A percentile compares a stretch with the other conserved stretches of the same genome.
Conservation (phyloP, 495 filamentous ascomycete genomes). For the Halenospora varia region DNA sequence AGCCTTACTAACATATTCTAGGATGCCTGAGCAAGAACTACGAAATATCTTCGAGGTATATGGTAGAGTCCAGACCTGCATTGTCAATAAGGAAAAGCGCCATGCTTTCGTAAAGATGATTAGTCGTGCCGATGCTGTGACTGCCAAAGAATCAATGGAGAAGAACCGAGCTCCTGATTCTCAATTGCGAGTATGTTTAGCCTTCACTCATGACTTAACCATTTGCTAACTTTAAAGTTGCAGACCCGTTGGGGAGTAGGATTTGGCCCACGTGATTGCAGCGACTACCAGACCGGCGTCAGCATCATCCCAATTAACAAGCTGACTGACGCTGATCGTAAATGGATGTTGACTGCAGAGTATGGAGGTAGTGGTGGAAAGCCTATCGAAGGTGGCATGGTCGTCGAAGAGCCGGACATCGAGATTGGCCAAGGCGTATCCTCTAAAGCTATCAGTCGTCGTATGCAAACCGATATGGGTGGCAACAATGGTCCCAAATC, state of each 20-base stretch:
- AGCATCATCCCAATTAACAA: conserved; percentile 89
- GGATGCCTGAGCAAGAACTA: conserved; percentile 76
- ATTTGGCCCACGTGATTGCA: conserved; percentile 95
- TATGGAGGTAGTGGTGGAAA: conserved; percentile 89
- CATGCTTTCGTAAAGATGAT: conserved; percentile 99
- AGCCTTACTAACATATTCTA: conserved; percentile 28
- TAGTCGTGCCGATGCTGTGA: conserved; percentile 75
- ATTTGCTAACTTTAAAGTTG: conserved; percentile 24
- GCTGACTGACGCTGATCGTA: conserved; percentile 91
- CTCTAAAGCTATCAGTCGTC: conserved; percentile 87
- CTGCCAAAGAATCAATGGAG: conserved; percentile 89
- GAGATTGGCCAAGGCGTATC: conserved; percentile 97
- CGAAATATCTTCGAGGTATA: conserved; percentile 71
- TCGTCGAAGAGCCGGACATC: conserved; percentile 96
- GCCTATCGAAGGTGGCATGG: conserved; percentile 74
- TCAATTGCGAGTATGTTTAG: conserved; percentile 67
- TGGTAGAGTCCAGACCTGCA: conserved; percentile 91
- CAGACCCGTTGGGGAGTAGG: conserved; percentile 97
- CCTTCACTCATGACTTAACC: conserved; percentile 7
- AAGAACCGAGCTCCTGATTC: conserved; percentile 65
- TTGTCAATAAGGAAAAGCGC: conserved; percentile 94
- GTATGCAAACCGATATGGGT: conserved; percentile 73
- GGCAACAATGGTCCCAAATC: conserved; percentile 72
- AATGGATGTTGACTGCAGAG: conserved; percentile 95
- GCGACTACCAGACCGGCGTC: conserved; percentile 88